Evolutionary conservation across 108 stramenopile species (phyloP).

Genomic region (Conticribra guillardii): DNA sequence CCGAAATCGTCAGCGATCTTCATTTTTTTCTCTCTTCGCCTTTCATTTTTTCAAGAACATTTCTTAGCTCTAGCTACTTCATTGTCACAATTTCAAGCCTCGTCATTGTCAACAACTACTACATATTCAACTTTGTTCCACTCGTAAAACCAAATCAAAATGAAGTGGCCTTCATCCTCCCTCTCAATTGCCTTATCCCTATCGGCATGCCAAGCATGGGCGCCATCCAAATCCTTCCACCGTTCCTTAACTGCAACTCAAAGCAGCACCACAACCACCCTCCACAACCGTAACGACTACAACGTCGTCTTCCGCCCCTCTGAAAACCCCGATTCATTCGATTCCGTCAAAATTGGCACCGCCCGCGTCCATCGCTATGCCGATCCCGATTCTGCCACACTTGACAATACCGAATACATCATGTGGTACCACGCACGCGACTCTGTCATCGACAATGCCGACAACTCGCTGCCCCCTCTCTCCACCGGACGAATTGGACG

Average conservation of each 20-base stretch:
- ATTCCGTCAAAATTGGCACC: slow-evolving; percentile 72
- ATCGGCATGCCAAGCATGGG: neutral
- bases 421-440: slow-evolving; percentile 90
- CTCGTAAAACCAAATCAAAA: too few species aligned
- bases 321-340: slow-evolving; percentile 58
- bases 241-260: neutral
- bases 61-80: too few species aligned
- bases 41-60: too few species aligned
- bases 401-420: slow-evolving; percentile 67
- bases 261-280: neutral
- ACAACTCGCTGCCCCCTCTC: slow-evolving; percentile 66
- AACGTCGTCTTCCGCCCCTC: slow-evolving; percentile 67
- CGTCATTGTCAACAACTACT: too few species aligned
- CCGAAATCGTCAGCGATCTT: too few species aligned
- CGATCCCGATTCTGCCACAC: slow-evolving; percentile 36
- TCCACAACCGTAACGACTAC: slow-evolving; percentile 33
- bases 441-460: slow-evolving; percentile 26
- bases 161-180: neutral
- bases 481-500: slow-evolving; percentile 84
- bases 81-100: too few species aligned
- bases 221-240: slow-evolving; percentile 10
- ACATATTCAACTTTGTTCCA: too few species aligned
- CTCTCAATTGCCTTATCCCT: neutral
- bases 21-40: too few species aligned
- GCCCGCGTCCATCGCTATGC: slow-evolving; percentile 82